Percentiles rank a stretch among this genome's conserved stretches.
Evolutionary conservation across 2,329 filamentous ascomycete species (phyloP).

Genomic region (Chaetomium sp.): DNA sequence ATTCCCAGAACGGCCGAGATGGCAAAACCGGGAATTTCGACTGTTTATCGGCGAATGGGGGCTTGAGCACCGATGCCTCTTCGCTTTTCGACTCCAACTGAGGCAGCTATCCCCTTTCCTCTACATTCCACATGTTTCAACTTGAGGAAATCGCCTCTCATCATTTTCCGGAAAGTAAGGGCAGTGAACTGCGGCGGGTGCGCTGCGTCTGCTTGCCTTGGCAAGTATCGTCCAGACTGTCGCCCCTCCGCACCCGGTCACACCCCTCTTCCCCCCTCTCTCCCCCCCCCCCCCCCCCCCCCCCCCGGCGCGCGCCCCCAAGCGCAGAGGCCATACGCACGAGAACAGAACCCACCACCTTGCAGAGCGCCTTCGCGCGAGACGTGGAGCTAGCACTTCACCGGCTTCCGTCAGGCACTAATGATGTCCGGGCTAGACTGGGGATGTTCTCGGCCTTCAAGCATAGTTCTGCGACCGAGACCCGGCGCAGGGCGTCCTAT

Average conservation of each 20-base stretch:
- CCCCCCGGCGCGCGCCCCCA: neutral
- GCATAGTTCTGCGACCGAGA: neutral
- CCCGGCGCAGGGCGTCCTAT: neutral
- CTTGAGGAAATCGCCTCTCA: neutral
- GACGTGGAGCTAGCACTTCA: slow-evolving; percentile 5
- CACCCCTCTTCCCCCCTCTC: too few relatives aligned
- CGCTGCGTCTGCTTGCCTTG: slow-evolving; percentile 2
- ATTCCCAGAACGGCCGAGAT: too few relatives aligned
- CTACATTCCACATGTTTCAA: too few relatives aligned
- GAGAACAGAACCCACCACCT: slow-evolving; percentile 15
- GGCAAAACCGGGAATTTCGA: too few relatives aligned
- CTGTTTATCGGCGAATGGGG: too few relatives aligned
- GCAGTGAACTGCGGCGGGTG: neutral
- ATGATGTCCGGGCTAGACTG: neutral
- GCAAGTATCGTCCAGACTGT: slow-evolving; percentile 8
- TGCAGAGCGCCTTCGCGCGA: slow-evolving; percentile 8
- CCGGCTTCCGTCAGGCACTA: slow-evolving; percentile 14
- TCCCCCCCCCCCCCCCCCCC: neutral
- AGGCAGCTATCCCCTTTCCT: too few relatives aligned
- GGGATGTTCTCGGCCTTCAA: slow-evolving; percentile 2
- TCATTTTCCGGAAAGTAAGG: neutral
- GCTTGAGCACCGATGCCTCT: too few relatives aligned
- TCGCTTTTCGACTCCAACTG: too few relatives aligned
- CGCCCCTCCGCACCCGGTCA: slow-evolving; percentile 7
- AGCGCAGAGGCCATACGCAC: slow-evolving; percentile 13